Conservation (phyloP, 1,139 yeast species). For the Kodamaea derodonti region DNA sequence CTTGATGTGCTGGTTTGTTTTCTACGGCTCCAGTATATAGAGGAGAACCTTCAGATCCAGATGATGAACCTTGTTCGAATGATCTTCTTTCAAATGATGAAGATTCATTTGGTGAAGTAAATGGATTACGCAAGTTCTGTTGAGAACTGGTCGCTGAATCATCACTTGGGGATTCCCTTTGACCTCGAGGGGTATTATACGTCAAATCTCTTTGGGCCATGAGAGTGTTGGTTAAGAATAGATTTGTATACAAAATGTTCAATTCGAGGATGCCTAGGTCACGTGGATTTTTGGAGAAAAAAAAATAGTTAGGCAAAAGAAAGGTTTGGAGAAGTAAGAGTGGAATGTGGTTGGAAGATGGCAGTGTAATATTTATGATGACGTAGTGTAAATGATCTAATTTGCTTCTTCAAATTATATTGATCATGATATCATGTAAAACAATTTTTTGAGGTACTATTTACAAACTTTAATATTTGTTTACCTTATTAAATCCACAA, state of each 20-base stretch:
- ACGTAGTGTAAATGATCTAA: no score
- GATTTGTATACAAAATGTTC: neutral
- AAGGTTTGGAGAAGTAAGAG: no score
- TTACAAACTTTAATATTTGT: no score
- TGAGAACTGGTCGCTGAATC: constrained; percentile 6
- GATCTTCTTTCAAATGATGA: constrained; percentile 18
- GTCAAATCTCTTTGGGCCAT: constrained; percentile 39
- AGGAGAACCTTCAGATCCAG: constrained; percentile 5
- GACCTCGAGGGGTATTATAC: constrained; percentile 22
- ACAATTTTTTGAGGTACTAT: no score
- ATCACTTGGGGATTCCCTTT: constrained; percentile 4
- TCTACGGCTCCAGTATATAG: neutral
- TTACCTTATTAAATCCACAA: no score
- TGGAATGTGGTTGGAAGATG: no score
- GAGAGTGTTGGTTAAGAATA: neutral
- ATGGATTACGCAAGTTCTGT: constrained; percentile 18
- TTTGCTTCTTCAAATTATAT: no score
- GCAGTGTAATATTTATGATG: no score
- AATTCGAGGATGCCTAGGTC: neutral
- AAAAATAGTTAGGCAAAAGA: no score
- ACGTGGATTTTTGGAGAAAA: constrained; percentile 6
- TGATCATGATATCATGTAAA: no score
- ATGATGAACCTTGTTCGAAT: constrained; percentile 20
- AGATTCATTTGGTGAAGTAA: constrained; percentile 21
- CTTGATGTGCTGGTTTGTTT: constrained; percentile 12